Conservation (phyloP, 2,329 filamentous ascomycete genomes). For the Cadophora sp. region DNA sequence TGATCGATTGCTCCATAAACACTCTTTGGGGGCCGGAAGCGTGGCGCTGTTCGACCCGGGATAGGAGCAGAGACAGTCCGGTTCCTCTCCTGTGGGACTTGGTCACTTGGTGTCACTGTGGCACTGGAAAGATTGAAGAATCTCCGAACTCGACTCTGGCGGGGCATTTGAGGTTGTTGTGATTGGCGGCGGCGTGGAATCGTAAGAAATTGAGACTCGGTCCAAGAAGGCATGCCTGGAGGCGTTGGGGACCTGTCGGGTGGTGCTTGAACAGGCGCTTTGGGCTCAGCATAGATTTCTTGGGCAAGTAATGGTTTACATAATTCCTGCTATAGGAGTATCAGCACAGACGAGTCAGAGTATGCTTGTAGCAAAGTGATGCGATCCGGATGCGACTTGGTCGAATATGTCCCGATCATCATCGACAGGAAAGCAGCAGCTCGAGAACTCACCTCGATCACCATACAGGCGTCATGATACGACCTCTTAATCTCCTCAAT, state of each 20-base stretch:
- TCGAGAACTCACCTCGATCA: conserved; percentile 30
- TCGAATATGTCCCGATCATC: background rate
- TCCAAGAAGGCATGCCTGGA: conserved; percentile 45
- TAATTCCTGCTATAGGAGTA: conserved; percentile 15
- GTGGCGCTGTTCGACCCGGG: conserved; percentile 31
- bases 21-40: conserved; percentile 43
- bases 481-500: conserved; percentile 41
- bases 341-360: background rate
- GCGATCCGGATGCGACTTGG: background rate
- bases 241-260: conserved; percentile 41
- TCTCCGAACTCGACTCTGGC: conserved; percentile 34
- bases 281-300: conserved; percentile 43
- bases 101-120: conserved; percentile 2
- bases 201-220: conserved; percentile 36
- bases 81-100: conserved; percentile 4
- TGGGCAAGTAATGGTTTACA: conserved; percentile 30
- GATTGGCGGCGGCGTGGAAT: conserved; percentile 18
- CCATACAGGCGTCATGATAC: conserved; percentile 41
- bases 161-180: conserved; percentile 12
- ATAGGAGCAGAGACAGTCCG: conserved; percentile 25
- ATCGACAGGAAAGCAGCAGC: background rate
- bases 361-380: background rate
- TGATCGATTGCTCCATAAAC: conserved; percentile 40
- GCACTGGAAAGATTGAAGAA: conserved; percentile 33
- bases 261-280: conserved; percentile 40